Evolutionary conservation across 2,329 filamentous ascomycete genomes (phyloP), one percentile per base, ranked within the genome.

Genomic region (Calcarisporium arbuscula): DNA sequence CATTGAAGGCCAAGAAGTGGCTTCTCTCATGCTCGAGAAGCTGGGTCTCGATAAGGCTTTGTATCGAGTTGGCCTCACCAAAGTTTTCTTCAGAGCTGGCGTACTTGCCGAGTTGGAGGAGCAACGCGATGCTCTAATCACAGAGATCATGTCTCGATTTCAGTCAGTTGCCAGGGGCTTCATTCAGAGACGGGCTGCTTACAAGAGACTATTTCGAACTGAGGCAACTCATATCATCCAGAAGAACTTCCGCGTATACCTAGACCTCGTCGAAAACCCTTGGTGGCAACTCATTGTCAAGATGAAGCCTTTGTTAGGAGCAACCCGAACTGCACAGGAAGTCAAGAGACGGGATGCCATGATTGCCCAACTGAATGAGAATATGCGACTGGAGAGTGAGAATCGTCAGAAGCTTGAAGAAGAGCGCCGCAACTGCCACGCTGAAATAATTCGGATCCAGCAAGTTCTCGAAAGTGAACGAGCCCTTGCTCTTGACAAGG

Each of bases 101-200:
- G 90, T 99, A 4, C 73, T 99, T 30, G 92, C 92, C 23, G 92
- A 98, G 57, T 70, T 99, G 11, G 92, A 99, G 74, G 94, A 96
- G 59, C 85, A 94, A 57, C 82, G 92, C 37, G 92, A 98, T 57
- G 73, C 85, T 3, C 71, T 98, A 15, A 96, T 99, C 47, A 83
- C 85, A 7, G 84, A 95, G 44, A 95, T 98, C 54, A 89, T 98
- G 76, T 80, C 83, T 25, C 78, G 81, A 20, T 98, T 99, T 56
- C 94, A 98, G 53, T 92, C 89, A 1, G 71, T 94, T 33, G 87
- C 92, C 28, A 76, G 94, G 44, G 94, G 94, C 4, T 96, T 92
- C 51, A 80, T 85, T 19, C 85, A 95, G 54, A 75, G 92, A 36
- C 80, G 90, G 7, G 81, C 89, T 40, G 89, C 87, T 8, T 85